Base-by-base conservation (phyloP, 2,329 filamentous ascomycete species). In the Nigrograna mackinnonii region DNA sequence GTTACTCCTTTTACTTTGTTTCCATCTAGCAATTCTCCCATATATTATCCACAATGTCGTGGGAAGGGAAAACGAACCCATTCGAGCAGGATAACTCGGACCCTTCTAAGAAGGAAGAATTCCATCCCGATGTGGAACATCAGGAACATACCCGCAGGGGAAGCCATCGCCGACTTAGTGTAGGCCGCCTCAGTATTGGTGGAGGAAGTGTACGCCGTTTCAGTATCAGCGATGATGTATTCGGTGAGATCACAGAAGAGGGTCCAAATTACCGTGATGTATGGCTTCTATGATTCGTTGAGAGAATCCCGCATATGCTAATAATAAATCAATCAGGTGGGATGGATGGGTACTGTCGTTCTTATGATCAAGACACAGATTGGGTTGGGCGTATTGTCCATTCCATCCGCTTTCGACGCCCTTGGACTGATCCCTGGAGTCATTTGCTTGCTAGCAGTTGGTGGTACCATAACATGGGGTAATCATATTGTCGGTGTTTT, bases 341-440 rank as follows among this genome's bases (percentile, higher is more conserved):
- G 24, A 12, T 28, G 24, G 24, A 28, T 28, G 11, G 11, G 14
- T 12, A 28, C 24, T 14, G 14, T 28, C 11, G 14, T 28, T 28
- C 11, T 34, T 11, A 34, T 34, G 31, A 34, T 17, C 31, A 18
- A 13, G 16, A 18, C 11, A 16, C 11, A 34, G 11, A 18, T 34
- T 17, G 11, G 12, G 13, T 21, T 55, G 4, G 79, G 79, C 16
- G 75, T 81, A 34, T 65, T 82, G 3, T 78, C 76, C 4, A 58
- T 82, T 14, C 79, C 79, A 3, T 66, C 69, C n/a, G 76, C 74
- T 5, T 68, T 80, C 4, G 74, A 77, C 4, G 62, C 61, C 2
- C 53, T 81, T 37, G 79, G 79, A 6, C 59, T 82, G 49, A 68
- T 79, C n/a, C 74, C 77, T 19, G 77, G 78, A 3, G 58, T 80